Percentiles rank a stretch among this genome's conserved stretches.
phyloP scores from a whole-genome alignment of 2,329 filamentous ascomycete species.

The Cyanodermella asteris region DNA sequence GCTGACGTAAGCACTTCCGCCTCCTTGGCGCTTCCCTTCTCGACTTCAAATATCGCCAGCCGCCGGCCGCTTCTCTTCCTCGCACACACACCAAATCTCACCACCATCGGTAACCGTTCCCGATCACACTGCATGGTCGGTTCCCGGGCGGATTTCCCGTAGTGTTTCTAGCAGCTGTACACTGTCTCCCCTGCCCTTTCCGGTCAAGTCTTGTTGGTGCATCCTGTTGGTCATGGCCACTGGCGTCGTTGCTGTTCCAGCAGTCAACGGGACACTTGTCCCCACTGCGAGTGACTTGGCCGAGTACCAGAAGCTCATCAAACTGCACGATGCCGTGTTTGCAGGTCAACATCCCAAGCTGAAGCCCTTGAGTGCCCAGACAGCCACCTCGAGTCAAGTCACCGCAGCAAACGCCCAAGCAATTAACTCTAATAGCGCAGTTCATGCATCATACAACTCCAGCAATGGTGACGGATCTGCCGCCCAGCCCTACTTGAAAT shows the following conservation, averaged over 20 bases:
- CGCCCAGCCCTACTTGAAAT: constrained; percentile 1
- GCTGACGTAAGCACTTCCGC: no score
- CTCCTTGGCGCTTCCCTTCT: no score
- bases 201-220: no score
- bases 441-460: background rate
- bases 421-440: background rate
- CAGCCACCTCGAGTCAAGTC: background rate
- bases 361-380: constrained; percentile 25
- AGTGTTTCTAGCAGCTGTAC: background rate
- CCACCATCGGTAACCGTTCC: no score
- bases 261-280: constrained; percentile 3
- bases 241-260: constrained; percentile 4
- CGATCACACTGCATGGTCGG: background rate
- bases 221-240: constrained; percentile 6
- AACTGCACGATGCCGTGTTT: constrained; percentile 59
- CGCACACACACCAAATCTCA: no score
- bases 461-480: background rate
- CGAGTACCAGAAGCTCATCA: constrained; percentile 62
- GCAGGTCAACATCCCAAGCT: constrained; percentile 50
- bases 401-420: background rate
- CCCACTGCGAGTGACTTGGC: constrained; percentile 31
- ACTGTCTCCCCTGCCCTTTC: no score
- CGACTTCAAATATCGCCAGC: no score
- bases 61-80: no score
- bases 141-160: background rate